phyloP scores from a whole-genome alignment of 345 rosid genomes.

The Abelmoschus esculentus region DNA sequence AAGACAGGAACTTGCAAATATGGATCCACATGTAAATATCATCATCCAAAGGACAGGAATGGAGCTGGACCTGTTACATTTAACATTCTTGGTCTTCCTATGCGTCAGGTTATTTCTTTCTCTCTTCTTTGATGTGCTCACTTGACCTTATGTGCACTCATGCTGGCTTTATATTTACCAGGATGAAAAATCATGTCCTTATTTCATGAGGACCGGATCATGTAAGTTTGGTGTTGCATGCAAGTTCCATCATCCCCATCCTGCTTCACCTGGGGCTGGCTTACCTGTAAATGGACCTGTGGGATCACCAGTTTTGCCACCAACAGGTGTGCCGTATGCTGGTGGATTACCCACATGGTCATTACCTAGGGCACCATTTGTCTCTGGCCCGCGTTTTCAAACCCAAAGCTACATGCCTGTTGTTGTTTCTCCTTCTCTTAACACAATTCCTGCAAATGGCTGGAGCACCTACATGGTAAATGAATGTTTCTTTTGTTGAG shows the following conservation, averaged over 20 bases:
- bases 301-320: background rate
- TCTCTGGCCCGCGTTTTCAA: background rate
- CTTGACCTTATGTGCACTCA: background rate
- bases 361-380: background rate
- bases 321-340: background rate
- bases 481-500: background rate
- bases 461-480: background rate
- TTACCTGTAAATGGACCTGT: background rate
- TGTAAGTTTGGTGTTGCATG: background rate
- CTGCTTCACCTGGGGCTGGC: background rate
- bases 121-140: background rate
- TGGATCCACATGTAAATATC: constrained; percentile 1
- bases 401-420: constrained; percentile 3
- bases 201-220: background rate
- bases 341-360: background rate
- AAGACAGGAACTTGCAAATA: constrained; percentile 3
- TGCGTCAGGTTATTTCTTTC: background rate
- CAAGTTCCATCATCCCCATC: constrained; percentile 6
- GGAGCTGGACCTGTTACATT: background rate
- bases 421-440: background rate
- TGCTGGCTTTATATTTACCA: background rate
- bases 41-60: constrained; percentile 2
- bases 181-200: background rate
- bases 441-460: background rate
- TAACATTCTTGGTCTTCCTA: background rate